phyloP scores from a whole-genome alignment of 2,329 filamentous ascomycete species.

The Thielaviopsis populi region DNA sequence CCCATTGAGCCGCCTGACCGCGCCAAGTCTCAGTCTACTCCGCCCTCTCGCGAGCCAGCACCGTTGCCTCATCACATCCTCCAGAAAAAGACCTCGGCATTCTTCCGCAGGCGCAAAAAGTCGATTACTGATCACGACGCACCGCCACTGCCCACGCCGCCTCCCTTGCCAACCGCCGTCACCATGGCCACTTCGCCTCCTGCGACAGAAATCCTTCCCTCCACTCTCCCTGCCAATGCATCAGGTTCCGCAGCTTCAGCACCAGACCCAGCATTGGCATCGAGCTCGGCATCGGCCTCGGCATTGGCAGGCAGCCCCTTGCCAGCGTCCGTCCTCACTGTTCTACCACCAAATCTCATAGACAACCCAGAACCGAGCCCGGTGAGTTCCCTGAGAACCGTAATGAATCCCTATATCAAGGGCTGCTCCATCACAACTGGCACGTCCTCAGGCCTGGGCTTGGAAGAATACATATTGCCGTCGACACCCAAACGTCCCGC shows the following conservation, averaged over 20 bases:
- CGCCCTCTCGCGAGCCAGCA: slow-evolving; percentile 35
- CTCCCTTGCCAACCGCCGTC: slow-evolving; percentile 22
- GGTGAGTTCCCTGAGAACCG: slow-evolving; percentile 65
- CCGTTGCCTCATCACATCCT: slow-evolving; percentile 37
- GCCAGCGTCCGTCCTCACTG: slow-evolving; percentile 24
- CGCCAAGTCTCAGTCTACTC: slow-evolving; percentile 25
- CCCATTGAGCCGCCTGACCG: slow-evolving; percentile 23
- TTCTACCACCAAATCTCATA: slow-evolving; percentile 24
- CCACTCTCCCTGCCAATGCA: slow-evolving; percentile 5
- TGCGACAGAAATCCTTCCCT: not conserved
- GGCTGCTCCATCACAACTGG: slow-evolving; percentile 11
- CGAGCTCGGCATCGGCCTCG: not conserved
- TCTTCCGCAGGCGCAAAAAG: slow-evolving; percentile 89
- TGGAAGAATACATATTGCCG: slow-evolving; percentile 13
- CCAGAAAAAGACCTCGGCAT: slow-evolving; percentile 85
- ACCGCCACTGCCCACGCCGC: slow-evolving; percentile 42
- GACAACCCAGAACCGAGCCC: slow-evolving; percentile 40
- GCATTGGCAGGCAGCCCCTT: slow-evolving; percentile 7
- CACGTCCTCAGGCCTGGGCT: not conserved
- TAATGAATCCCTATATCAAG: slow-evolving; percentile 71
- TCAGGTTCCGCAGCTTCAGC: not conserved
- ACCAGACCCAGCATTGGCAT: not conserved
- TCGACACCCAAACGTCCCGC: slow-evolving; percentile 13
- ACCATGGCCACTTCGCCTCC: slow-evolving; percentile 14
- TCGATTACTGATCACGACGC: slow-evolving; percentile 54